Conservation (phyloP, 2,329 filamentous ascomycete species). For the Fusarium longipes region DNA sequence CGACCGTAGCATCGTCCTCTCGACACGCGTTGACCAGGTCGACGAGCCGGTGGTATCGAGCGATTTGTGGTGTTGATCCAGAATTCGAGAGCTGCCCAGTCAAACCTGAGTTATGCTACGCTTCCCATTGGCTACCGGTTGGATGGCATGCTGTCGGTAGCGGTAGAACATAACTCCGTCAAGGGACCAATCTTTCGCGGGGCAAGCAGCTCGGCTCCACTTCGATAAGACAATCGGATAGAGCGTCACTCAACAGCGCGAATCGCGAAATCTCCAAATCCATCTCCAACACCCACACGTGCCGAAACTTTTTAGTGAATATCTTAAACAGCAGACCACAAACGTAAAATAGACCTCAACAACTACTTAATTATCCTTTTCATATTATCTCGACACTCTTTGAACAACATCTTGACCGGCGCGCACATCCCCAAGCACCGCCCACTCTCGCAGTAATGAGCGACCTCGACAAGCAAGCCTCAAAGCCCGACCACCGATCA, state of each 20-base stretch:
- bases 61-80: constrained; percentile 44
- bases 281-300: constrained; percentile 21
- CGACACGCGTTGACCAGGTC: constrained; percentile 35
- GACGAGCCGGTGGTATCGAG: constrained; percentile 43
- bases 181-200: constrained; percentile 12
- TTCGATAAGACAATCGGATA: constrained; percentile 1
- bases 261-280: constrained; percentile 39
- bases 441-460: constrained; percentile 71
- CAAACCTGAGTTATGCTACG: constrained; percentile 35
- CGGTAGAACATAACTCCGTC: constrained; percentile 34
- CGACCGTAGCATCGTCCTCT: constrained; percentile 44
- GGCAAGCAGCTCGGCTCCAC: constrained; percentile 15
- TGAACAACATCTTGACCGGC: constrained; percentile 28
- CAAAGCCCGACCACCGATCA: constrained; percentile 6
- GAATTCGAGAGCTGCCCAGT: constrained; percentile 40
- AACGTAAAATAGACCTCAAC: neutral
- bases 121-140: constrained; percentile 41
- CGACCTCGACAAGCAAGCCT: constrained; percentile 85
- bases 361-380: constrained; percentile 45
- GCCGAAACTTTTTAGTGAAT: constrained; percentile 13
- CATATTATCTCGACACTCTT: constrained; percentile 13
- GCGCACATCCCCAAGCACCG: constrained; percentile 41
- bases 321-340: neutral
- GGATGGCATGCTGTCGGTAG: constrained; percentile 12
- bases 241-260: constrained; percentile 21